Base-by-base conservation (phyloP, 352 stramenopile species). In the Phytophthora pini region DNA sequence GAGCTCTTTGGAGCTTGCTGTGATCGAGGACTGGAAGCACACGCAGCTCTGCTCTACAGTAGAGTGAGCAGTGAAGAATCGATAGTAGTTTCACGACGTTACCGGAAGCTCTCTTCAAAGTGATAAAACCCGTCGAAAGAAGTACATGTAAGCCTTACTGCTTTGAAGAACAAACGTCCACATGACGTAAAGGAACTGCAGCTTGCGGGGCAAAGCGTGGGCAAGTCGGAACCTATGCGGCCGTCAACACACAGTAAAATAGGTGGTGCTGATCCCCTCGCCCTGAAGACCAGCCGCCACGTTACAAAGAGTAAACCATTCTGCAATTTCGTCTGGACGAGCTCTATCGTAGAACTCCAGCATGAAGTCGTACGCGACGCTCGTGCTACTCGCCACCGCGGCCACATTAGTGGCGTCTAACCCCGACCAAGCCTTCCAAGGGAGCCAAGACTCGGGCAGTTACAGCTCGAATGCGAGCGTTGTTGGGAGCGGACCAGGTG, bases 321-420 rank as follows among this genome's bases (percentile, higher is more conserved):
- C 22, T n/a, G 47, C 31, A 50, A 52, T 59, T 65, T 31, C 32
- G 17, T 41, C 32, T 36, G 31, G 31, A 36, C 31, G 31, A 36
- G 31, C 31, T 36, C 31, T 13, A 7, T 36, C 31, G 31, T 36
- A 36, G 31, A 36, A 4, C 11, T 9, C 8, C 31, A 58, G 36
- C 44, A 67, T 71, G 63, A 50, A 63, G 64, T 60, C 47, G 22
- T 56, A 58, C 32, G 26, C 55, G 29, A 38, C 41, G 13, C 49
- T 59, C 47, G 39, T 48, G 31, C 24, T 62, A 55, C 31, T 60
- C 31, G 49, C 56, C 34, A 55, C 49, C 36, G 54, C 45, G 5
- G 45, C 56, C 8, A 52, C 54, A n/a, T 24, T 57, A 22, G 53
- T 43, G 15, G 41, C 38, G 36, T 38, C 45, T 13, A 57, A 49